Percentiles rank a stretch among this genome's conserved stretches.
These are phyloP conservation scores for Bretziella fagacearum DNA, from an alignment of 2,329 filamentous ascomycete genomes.

Conservation along the genomic window DNA sequence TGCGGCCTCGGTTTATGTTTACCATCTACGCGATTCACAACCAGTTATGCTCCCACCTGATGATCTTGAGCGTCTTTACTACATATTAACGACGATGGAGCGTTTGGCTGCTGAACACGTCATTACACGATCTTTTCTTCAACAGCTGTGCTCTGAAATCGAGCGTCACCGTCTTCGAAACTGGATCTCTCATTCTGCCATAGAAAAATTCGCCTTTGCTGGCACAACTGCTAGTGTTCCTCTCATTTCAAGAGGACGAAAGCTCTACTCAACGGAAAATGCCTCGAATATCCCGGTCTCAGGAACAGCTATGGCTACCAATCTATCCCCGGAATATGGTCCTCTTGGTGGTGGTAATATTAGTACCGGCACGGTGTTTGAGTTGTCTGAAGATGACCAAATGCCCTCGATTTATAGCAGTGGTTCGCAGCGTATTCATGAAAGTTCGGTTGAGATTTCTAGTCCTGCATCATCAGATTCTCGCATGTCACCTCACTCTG, in stretches of 20 bases:
- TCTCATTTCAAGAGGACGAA: constrained; percentile 23
- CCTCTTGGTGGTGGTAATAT: constrained; percentile 3
- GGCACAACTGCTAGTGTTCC: constrained; percentile 27
- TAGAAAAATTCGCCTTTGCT: constrained; percentile 22
- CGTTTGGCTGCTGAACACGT: constrained; percentile 55
- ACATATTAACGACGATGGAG: constrained; percentile 63
- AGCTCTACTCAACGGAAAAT: constrained; percentile 3
- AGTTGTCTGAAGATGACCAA: constrained; percentile 10
- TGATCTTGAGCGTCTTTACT: constrained; percentile 42
- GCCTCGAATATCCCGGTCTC: neutral
- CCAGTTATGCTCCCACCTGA: constrained; percentile 37
- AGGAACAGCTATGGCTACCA: neutral
- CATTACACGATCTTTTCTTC: constrained; percentile 69
- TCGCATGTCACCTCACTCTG: constrained; percentile 10
- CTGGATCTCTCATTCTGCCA: constrained; percentile 23
- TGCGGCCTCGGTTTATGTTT: constrained; percentile 66
- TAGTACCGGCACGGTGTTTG: constrained; percentile 1
- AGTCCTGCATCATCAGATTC: constrained; percentile 13
- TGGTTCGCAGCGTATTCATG: constrained; percentile 5
- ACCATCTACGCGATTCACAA: constrained; percentile 53
- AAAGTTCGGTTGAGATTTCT: constrained; percentile 9
- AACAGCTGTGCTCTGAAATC: constrained; percentile 70
- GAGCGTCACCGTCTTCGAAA: constrained; percentile 32
- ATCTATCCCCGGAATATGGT: neutral
- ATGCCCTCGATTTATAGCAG: constrained; percentile 6